Base-by-base conservation (phyloP, 306 rosid species). In the Cicer yamashitae region DNA sequence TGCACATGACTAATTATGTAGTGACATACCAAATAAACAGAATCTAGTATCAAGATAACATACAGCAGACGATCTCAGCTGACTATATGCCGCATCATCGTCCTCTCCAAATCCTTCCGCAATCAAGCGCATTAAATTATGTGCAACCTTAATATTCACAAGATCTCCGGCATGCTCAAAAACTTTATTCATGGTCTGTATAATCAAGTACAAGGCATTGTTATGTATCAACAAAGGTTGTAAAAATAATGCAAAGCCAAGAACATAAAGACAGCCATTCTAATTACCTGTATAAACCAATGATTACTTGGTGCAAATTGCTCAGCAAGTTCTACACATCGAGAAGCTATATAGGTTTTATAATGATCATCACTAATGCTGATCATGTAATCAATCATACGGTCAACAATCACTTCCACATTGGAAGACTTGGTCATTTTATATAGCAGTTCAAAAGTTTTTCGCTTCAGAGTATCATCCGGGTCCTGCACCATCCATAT, bases 131-230 rank as follows among this genome's bases (percentile, higher is more conserved):
- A 89, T 90, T 88, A 96, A 87, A 85, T 96, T 93, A 89, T 96
- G 98, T 58, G 99, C 99, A 77, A 96, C 98, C 82, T 96, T 96
- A 59, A 88, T 76, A 80, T 96, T 96, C 84, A 96, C 99, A 64
- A 92, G 89, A 86, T 96, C 99, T 80, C 99, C 99, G 18, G 99
- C 99, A 74, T 96, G 98, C 91, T 96, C 98, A 75, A 96, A 96
- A 79, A 96, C 99, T 90, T 92, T 96, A 86, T 96, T 96, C 91
- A 96, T 96, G 74, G 98, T 92, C 99, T 96, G 90, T 44, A 45
- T 61, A 72, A 85, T 70, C 72, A 62, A 41, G 67, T 44, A 65
- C 43, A 71, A 76, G 20, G 10, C 39, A 84, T 40, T 30, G 37
- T 65, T 57, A 65, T 67, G 45, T 58, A 65, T 14, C 50, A 59